These are phyloP conservation scores for Naganishia cerealis DNA, from an alignment of 1,284 basidiomycete genomes.

Conservation along the genomic window DNA sequence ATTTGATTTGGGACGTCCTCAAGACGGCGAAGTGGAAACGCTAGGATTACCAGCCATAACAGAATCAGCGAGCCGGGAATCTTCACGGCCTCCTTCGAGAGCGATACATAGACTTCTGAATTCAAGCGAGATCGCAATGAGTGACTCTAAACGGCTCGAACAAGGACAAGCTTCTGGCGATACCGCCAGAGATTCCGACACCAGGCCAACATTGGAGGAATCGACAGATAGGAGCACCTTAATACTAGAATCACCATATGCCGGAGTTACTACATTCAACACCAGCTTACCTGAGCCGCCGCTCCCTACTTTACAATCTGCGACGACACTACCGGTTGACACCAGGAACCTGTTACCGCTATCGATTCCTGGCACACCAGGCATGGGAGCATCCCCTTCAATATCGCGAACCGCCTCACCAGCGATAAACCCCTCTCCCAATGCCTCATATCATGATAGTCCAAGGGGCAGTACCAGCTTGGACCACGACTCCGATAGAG, in stretches of 20 bases:
- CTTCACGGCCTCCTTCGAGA: conserved; percentile 10
- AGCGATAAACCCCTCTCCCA: conserved; percentile 3
- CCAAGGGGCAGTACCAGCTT: conserved; percentile 8
- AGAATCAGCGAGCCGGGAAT: conserved; percentile 16
- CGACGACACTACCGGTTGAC: neutral
- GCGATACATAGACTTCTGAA: neutral
- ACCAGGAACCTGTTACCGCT: conserved; percentile 3
- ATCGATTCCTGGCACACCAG: neutral
- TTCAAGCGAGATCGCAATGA: neutral
- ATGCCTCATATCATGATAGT: conserved; percentile 19
- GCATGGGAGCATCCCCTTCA: conserved; percentile 2
- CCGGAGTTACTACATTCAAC: neutral
- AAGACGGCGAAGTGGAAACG: neutral
- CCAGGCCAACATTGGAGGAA: neutral
- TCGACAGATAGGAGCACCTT: neutral
- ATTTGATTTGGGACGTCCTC: conserved; percentile 10
- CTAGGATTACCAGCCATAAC: conserved; percentile 10
- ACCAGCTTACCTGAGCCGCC: neutral
- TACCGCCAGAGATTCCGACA: neutral
- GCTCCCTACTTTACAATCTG: neutral
- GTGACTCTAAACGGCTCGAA: neutral
- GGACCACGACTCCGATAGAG: conserved; percentile 10
- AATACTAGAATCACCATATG: conserved; percentile 4
- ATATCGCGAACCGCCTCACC: conserved; percentile 21
- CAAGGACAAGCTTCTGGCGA: neutral